These are phyloP conservation scores for Lichtheimia hyalospora DNA, from an alignment of 371 early-diverging fungal genomes.

Conservation along the genomic window DNA sequence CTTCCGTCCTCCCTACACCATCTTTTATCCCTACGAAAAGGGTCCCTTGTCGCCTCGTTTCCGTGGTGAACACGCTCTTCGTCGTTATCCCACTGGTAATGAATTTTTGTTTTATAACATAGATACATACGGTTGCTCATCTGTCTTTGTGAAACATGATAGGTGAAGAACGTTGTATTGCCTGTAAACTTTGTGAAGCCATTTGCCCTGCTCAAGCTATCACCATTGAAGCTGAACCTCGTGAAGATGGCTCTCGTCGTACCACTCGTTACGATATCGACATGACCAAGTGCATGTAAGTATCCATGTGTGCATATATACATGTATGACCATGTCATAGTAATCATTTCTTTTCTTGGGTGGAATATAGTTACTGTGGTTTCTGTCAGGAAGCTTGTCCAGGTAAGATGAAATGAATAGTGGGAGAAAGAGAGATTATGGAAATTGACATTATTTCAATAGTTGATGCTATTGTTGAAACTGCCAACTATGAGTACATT, in stretches of 20 bases:
- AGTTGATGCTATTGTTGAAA: slow-evolving; percentile 98
- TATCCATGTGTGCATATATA: not conserved
- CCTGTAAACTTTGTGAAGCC: slow-evolving; percentile 98
- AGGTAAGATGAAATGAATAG: slow-evolving; percentile 23
- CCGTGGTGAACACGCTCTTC: slow-evolving; percentile 96
- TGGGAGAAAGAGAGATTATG: not conserved
- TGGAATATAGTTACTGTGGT: slow-evolving; percentile 76
- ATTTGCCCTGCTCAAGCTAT: slow-evolving; percentile 98
- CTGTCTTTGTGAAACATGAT: not conserved
- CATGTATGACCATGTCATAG: not conserved
- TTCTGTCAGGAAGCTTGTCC: slow-evolving; percentile 88
- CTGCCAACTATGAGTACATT: slow-evolving; percentile 95
- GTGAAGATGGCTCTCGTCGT: slow-evolving; percentile 94
- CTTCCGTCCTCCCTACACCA: slow-evolving; percentile 95
- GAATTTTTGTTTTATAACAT: no score
- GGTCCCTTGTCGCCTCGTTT: slow-evolving; percentile 92
- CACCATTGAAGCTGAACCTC: slow-evolving; percentile 97
- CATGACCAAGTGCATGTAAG: slow-evolving; percentile 95
- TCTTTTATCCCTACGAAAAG: slow-evolving; percentile 96
- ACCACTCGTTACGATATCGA: slow-evolving; percentile 98
- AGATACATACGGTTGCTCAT: not conserved
- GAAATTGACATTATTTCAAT: not conserved
- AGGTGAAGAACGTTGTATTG: slow-evolving; percentile 98
- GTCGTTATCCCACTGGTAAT: slow-evolving; percentile 95
- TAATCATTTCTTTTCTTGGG: slow-evolving; percentile 29